Evolutionary conservation across 1,284 basidiomycete genomes (phyloP), one percentile per base, ranked within the genome.

Genomic region (Boletellus sp.): DNA sequence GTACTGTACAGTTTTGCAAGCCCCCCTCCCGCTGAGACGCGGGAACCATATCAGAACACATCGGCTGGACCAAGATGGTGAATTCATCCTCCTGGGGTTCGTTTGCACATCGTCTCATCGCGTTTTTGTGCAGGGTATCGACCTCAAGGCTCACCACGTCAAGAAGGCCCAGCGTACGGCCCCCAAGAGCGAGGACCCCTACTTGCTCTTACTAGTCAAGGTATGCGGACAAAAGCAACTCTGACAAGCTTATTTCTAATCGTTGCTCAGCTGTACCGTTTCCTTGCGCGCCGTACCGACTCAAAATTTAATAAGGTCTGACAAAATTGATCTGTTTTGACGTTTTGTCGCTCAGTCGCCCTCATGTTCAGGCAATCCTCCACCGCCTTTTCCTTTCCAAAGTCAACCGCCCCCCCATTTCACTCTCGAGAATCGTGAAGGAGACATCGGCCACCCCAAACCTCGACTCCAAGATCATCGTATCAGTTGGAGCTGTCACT

Each of bases 101-200:
- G 56, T 47, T 51, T 29, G 56, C 46, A 20, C 14, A 21, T 42
- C 42, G 49, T 41, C 38, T 49, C 53, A 52, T 57, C 62, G 29
- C 57, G 19, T 37, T 29, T 5, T 9, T 48, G 37, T 16, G 20
- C 58, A 94, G 94, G 95, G 95, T 89, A 97, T 98, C 77, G 95
- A 99, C 76, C 87, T 98, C 74, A 80, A 82, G 70, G 78, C 81
- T 74, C 95, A 98, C 80, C 95, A 99, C 85, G 94, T 97, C 84
- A 97, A 91, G 87, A 97, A 95, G 82, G 88, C 94, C 64, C 78
- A 84, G 69, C 87, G 95, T 62, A 89, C 89, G 59, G 93, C 93
- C 57, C 95, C 95, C 71, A 92, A 92, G 81, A 95, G 92, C 71
- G 91, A 98, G 89, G 95, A 99, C 75, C 94, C 95, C 29, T 98